phyloP scores from a whole-genome alignment of 2,329 filamentous ascomycete species.

The Phyllosticta citrichinensis region DNA sequence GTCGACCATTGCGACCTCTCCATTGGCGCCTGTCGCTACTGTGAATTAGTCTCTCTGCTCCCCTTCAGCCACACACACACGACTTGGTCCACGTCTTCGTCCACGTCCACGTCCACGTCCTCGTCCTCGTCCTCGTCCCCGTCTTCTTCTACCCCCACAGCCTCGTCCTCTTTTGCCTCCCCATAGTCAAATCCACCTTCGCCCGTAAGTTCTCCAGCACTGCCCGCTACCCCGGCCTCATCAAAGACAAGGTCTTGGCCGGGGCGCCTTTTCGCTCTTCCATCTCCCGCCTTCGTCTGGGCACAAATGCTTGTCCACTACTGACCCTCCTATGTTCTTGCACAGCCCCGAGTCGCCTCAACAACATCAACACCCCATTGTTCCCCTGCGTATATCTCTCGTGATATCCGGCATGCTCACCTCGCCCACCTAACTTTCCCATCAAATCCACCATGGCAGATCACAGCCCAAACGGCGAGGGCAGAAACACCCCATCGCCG shows the following conservation, averaged over 20 bases:
- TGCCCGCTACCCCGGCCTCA: neutral
- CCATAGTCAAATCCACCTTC: neutral
- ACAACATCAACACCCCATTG: neutral
- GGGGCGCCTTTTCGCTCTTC: neutral
- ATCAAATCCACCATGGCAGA: conserved; percentile 19
- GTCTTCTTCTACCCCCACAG: neutral
- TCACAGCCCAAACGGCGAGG: conserved; percentile 13
- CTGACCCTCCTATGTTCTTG: neutral
- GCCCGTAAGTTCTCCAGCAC: conserved; percentile 1
- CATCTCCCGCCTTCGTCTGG: neutral
- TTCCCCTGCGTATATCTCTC: conserved; percentile 5
- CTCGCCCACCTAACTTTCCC: conserved; percentile 3
- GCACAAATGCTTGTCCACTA: neutral
- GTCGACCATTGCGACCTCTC: neutral
- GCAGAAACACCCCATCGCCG: conserved; percentile 19
- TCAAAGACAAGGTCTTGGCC: neutral
- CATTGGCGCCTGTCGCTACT: neutral
- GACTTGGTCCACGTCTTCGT: no score
- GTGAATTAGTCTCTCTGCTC: no score
- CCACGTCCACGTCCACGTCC: no score
- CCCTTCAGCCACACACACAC: no score
- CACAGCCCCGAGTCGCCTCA: conserved; percentile 1
- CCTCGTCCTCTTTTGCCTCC: neutral
- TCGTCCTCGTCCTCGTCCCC: neutral
- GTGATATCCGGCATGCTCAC: conserved; percentile 7